Percentiles rank a stretch among this genome's conserved stretches.
These are phyloP conservation scores for Fusarium sp. DNA, from an alignment of 2,329 filamentous ascomycete genomes.

Conservation along the genomic window DNA sequence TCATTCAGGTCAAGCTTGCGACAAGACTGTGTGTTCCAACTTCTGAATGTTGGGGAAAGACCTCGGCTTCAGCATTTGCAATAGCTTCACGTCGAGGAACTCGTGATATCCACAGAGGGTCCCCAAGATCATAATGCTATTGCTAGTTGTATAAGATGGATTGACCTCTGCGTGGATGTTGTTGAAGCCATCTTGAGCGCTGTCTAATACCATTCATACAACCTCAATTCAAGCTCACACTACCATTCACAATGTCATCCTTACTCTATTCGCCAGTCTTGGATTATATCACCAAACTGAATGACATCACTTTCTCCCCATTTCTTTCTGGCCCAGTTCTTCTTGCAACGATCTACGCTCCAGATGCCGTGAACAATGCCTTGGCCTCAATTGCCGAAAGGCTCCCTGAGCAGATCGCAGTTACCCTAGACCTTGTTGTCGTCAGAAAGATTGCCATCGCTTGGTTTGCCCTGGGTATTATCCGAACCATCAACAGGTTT, in stretches of 20 bases:
- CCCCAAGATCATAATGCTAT: not conserved
- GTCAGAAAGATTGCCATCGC: slow-evolving; percentile 30
- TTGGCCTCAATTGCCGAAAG: slow-evolving; percentile 12
- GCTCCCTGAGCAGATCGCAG: slow-evolving; percentile 18
- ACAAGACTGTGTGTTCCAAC: not conserved
- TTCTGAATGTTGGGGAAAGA: not conserved
- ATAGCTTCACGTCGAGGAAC: not conserved
- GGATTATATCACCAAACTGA: slow-evolving; percentile 8
- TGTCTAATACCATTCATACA: no score
- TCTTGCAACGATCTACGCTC: slow-evolving; percentile 28
- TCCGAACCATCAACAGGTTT: slow-evolving; percentile 42
- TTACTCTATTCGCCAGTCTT: slow-evolving; percentile 42
- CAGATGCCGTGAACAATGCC: slow-evolving; percentile 27
- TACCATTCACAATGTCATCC: slow-evolving; percentile 35
- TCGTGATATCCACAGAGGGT: not conserved
- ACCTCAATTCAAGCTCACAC: not conserved
- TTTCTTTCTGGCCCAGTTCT: slow-evolving; percentile 38
- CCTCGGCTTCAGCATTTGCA: slow-evolving; percentile 25
- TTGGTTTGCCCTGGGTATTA: slow-evolving; percentile 44
- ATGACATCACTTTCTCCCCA: slow-evolving; percentile 34
- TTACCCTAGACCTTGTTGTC: slow-evolving; percentile 16
- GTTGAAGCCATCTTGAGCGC: not conserved
- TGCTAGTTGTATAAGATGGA: slow-evolving; percentile 14
- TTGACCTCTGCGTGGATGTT: not conserved
- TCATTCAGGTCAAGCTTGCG: slow-evolving; percentile 35